Evolutionary conservation across 495 filamentous ascomycete genomes (phyloP).

Genomic region (Umbilicaria muhlenbergii): DNA sequence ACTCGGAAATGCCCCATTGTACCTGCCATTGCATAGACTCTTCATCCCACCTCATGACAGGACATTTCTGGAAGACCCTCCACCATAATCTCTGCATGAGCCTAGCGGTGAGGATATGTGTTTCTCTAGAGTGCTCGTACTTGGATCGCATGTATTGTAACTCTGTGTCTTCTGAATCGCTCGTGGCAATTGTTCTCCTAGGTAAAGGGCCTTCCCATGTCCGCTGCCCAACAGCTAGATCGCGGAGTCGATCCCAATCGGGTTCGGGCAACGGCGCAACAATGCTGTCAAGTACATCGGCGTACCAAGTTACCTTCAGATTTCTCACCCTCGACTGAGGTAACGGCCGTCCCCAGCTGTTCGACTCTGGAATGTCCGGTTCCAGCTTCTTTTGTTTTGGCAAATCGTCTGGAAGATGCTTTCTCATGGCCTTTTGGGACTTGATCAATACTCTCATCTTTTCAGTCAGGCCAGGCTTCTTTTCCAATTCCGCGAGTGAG

Average conservation of each 20-base stretch:
- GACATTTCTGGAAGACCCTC: conserved; percentile 12
- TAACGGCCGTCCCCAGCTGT: conserved; percentile 48
- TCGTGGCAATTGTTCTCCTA: conserved; percentile 17
- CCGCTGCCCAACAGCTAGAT: conserved; percentile 35
- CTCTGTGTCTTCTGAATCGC: background rate
- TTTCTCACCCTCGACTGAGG: conserved; percentile 35
- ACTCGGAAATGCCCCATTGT: conserved; percentile 1
- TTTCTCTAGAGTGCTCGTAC: background rate
- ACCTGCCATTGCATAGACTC: conserved; percentile 4
- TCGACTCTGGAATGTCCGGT: conserved; percentile 40
- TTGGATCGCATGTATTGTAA: conserved; percentile 1
- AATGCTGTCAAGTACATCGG: conserved; percentile 31
- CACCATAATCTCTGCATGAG: conserved; percentile 15
- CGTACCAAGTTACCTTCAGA: conserved; percentile 46
- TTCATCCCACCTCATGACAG: conserved; percentile 10
- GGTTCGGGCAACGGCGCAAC: conserved; percentile 55
- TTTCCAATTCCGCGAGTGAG: background rate
- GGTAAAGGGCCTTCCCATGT: conserved; percentile 24
- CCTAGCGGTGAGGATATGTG: conserved; percentile 10
- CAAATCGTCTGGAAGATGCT: background rate
- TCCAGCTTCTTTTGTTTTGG: conserved; percentile 17
- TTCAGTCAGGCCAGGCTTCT: conserved; percentile 15
- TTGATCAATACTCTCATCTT: conserved; percentile 18
- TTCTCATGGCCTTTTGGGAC: conserved; percentile 20
- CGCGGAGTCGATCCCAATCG: conserved; percentile 48